Evolutionary conservation across 2,329 filamentous ascomycete genomes (phyloP).

Genomic region (Penicillium sp.): DNA sequence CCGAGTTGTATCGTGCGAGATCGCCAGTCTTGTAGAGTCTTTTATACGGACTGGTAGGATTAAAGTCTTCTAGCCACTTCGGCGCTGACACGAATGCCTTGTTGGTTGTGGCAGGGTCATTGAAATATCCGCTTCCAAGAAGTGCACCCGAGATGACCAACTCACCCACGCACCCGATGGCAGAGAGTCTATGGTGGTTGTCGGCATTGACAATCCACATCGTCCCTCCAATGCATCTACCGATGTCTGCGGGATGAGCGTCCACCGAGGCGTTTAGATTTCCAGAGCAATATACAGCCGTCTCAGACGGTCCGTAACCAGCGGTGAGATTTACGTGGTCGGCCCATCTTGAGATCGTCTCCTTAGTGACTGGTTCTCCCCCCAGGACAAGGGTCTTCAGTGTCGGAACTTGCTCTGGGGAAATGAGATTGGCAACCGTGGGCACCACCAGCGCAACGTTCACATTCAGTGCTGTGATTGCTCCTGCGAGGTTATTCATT

Average conservation of each 20-base stretch:
- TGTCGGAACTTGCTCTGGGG: conserved; percentile 33
- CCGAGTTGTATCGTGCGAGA: no score
- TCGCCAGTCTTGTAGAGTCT: not conserved
- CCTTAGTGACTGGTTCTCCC: conserved; percentile 25
- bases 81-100: not conserved
- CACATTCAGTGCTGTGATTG: conserved; percentile 41
- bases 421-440: conserved; percentile 18
- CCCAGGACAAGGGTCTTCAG: conserved; percentile 35
- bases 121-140: not conserved
- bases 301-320: not conserved
- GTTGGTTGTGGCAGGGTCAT: not conserved
- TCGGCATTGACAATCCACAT: not conserved
- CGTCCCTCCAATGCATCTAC: not conserved
- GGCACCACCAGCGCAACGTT: conserved; percentile 57
- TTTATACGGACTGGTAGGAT: not conserved
- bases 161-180: not conserved
- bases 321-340: not conserved
- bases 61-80: not conserved
- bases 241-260: not conserved
- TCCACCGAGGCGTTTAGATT: not conserved
- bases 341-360: not conserved
- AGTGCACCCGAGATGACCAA: not conserved
- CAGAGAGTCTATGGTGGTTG: not conserved
- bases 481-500: conserved; percentile 40
- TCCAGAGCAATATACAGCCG: not conserved